A percentile compares a stretch with the other conserved stretches of the same genome.
phyloP scores from a whole-genome alignment of 2,329 filamentous ascomycete species.

The Ophiocordyceps camponoti-saundersi region DNA sequence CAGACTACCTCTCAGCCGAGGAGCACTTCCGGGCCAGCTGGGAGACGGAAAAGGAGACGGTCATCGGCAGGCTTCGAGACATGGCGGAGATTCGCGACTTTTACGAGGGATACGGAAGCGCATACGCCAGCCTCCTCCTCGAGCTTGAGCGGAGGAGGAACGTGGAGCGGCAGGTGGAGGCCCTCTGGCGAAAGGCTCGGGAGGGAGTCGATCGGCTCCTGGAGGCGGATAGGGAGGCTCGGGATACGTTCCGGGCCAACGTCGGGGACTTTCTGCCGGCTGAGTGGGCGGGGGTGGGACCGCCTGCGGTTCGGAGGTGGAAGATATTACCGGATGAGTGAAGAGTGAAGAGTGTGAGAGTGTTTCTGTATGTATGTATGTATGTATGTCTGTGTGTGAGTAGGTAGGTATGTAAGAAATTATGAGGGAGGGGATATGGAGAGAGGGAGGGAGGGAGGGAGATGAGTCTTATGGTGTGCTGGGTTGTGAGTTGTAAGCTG shows the following conservation, averaged over 20 bases:
- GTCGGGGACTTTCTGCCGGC: conserved; percentile 76
- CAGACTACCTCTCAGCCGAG: conserved; percentile 46
- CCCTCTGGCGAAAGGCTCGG: conserved; percentile 61
- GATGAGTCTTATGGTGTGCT: too few relatives aligned
- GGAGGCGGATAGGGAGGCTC: conserved; percentile 52
- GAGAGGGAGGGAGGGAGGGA: too few relatives aligned
- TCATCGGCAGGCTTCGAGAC: conserved; percentile 53
- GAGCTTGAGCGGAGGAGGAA: conserved; percentile 63
- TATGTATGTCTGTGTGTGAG: too few relatives aligned
- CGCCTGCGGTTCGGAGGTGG: conserved; percentile 32
- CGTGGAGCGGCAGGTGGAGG: conserved; percentile 57
- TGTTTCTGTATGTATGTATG: too few relatives aligned
- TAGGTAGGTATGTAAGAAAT: too few relatives aligned
- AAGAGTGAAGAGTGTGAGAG: too few relatives aligned
- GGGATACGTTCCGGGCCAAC: conserved; percentile 65
- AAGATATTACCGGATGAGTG: conserved; percentile 20
- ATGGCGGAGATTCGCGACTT: conserved; percentile 65
- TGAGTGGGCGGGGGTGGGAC: conserved; percentile 66
- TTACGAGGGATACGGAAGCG: conserved; percentile 71
- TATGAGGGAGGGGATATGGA: neutral
- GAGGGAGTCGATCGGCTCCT: conserved; percentile 61
- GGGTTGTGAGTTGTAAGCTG: too few relatives aligned
- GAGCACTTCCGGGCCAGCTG: conserved; percentile 49
- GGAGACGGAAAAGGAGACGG: conserved; percentile 55
- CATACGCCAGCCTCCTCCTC: conserved; percentile 70